Base-by-base conservation (phyloP, 768 basidiomycete species). In the Myochromella boudieri region DNA sequence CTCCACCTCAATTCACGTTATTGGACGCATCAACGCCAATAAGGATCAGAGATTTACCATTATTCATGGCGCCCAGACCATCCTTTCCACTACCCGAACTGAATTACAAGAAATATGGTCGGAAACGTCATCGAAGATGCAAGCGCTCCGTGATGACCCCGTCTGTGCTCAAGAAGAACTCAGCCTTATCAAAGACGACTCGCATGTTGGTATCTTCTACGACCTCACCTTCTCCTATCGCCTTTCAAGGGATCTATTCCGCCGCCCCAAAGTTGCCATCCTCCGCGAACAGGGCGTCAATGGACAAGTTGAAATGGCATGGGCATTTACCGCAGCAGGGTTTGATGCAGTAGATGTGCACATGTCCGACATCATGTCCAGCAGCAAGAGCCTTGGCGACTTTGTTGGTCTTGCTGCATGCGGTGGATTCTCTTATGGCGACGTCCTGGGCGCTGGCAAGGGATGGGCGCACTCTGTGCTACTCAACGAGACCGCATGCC, bases 391-490 rank as follows among this genome's bases (percentile, higher is more conserved):
- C 33, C 76, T 99, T 28, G 48, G 60, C 9, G 68, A 71, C 46
- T 98, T 97, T 78, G 79, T 82, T 38, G 97, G 97, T 33, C 64
- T 99, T 44, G 95, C 90, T 6, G 95, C 95, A 2, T 98, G 95
- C 58, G 97, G 97, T 45, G 97, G 97, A 3, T 99, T 99, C 77
- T 97, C 95, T 7, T 99, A 97, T 60, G 95, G 95, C 29, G 95
- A 99, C 64, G 95, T 97, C 11, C 80, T 99, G 8, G 95, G 97
- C 24, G 95, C 97, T 7, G 97, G 95, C 7, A 95, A 88, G 65
- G 95, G 95, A 18, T 99, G 97, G 97, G 95, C 95, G 3, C 84
- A 95, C 62, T 95, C 95, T n/a, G 87, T 93, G 18, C 79, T 95
- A 15, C 79, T 97, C 36, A 87, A 98, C 67, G 71, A 74, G 34